A percentile compares a stretch with the other conserved stretches of the same genome.
Evolutionary conservation across 257 asterid genomes (phyloP).

Genomic region (Petunia axillaris): DNA sequence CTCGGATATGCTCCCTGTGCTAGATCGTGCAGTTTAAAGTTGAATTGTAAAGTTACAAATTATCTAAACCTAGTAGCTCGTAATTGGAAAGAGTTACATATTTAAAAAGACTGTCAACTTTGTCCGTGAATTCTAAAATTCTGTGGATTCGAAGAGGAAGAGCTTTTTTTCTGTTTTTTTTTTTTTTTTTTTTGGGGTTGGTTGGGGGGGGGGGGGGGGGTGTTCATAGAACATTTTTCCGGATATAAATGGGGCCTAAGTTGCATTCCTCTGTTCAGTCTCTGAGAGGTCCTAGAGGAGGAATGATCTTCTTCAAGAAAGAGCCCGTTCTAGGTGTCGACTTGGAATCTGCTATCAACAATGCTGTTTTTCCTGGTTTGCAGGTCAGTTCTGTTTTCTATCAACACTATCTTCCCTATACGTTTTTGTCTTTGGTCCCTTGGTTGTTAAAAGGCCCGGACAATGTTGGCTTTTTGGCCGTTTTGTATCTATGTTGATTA

Average conservation of each 20-base stretch:
- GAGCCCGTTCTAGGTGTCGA: constrained; percentile 83
- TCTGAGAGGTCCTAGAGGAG: constrained; percentile 97
- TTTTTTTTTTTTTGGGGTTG: too few species aligned
- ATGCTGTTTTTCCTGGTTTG: constrained; percentile 91
- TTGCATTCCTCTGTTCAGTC: constrained; percentile 50
- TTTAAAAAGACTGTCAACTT: neutral
- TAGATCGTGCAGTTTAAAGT: neutral
- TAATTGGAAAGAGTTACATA: neutral
- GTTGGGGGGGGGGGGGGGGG: too few species aligned
- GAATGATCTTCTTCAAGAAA: constrained; percentile 96
- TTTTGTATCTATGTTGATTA: neutral
- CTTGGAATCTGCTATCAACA: constrained; percentile 82
- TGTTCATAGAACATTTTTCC: neutral
- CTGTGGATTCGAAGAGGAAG: neutral
- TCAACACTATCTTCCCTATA: neutral
- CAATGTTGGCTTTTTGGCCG: neutral
- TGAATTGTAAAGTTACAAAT: too few species aligned
- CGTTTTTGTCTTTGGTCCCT: neutral
- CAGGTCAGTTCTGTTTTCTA: constrained; percentile 57
- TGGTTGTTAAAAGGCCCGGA: neutral
- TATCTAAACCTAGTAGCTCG: neutral
- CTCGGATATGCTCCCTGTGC: neutral
- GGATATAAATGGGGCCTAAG: neutral
- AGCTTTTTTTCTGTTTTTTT: too few species aligned
- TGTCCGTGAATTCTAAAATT: neutral